These are phyloP conservation scores for Themeda triandra DNA, from an alignment of 176 grass and related monocot species.

Conservation along the genomic window DNA sequence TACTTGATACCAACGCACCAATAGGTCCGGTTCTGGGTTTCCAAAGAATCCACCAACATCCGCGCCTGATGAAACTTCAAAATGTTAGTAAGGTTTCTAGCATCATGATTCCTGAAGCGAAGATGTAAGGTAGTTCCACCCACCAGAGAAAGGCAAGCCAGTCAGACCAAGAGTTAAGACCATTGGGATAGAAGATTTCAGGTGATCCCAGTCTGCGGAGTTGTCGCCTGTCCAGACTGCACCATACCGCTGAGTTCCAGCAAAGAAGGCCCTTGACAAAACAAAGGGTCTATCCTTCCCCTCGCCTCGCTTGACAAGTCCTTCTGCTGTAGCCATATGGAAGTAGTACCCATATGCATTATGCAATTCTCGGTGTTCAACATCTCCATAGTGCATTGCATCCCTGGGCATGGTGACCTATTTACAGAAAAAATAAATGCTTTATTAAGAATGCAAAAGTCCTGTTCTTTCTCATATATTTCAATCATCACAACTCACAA, in stretches of 20 bases:
- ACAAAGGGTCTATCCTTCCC: slow-evolving; percentile 97
- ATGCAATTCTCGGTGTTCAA: slow-evolving; percentile 89
- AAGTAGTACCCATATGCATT: slow-evolving; percentile 99
- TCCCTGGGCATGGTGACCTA: slow-evolving; percentile 98
- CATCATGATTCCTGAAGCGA: background rate
- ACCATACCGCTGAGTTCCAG: slow-evolving; percentile 86
- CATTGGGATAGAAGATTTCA: slow-evolving; percentile 91
- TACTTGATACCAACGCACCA: slow-evolving; percentile 96
- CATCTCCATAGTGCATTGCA: slow-evolving; percentile 73
- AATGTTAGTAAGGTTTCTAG: slow-evolving; percentile 15
- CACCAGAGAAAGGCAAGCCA: slow-evolving; percentile 86
- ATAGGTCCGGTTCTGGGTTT: slow-evolving; percentile 77
- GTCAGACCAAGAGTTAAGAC: slow-evolving; percentile 90
- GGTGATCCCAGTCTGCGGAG: slow-evolving; percentile 89
- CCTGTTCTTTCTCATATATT: background rate
- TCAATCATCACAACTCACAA: background rate
- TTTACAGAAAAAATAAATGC: slow-evolving; percentile 9
- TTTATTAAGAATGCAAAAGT: slow-evolving; percentile 13
- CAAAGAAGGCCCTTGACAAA: slow-evolving; percentile 92
- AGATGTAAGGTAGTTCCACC: slow-evolving; percentile 31
- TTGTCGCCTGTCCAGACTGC: slow-evolving; percentile 98
- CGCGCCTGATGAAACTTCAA: slow-evolving; percentile 54
- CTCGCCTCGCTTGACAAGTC: slow-evolving; percentile 76
- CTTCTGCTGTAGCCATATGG: slow-evolving; percentile 90
- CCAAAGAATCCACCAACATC: slow-evolving; percentile 98